phyloP scores from a whole-genome alignment of 768 basidiomycete genomes.

The Podaxis sp. region DNA sequence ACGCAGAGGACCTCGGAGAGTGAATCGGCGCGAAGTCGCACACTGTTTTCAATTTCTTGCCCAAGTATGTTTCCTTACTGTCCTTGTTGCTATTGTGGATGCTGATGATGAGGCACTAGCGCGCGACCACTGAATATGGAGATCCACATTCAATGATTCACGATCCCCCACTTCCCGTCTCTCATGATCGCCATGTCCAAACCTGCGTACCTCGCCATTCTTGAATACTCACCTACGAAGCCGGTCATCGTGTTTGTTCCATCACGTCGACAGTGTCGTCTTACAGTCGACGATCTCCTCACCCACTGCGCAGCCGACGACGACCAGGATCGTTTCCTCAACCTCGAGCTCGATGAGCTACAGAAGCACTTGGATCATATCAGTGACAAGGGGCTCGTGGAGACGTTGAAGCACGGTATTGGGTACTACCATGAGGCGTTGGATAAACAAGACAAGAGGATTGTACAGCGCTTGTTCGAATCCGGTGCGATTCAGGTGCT shows the following conservation, averaged over 20 bases:
- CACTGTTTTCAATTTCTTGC: no score
- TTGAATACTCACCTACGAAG: slow-evolving; percentile 81
- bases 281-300: slow-evolving; percentile 90
- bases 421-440: slow-evolving; percentile 96
- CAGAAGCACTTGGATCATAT: slow-evolving; percentile 88
- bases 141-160: no score
- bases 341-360: slow-evolving; percentile 80
- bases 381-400: slow-evolving; percentile 69
- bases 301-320: slow-evolving; percentile 88
- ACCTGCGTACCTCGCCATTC: slow-evolving; percentile 90
- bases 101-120: no score
- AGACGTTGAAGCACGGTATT: slow-evolving; percentile 86
- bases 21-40: no score
- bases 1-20: no score
- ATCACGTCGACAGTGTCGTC: slow-evolving; percentile 88
- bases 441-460: slow-evolving; percentile 87
- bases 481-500: slow-evolving; percentile 90
- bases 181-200: slow-evolving; percentile 92
- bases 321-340: slow-evolving; percentile 82
- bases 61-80: no score
- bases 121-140: no score
- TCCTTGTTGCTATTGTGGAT: no score
- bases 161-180: no score
- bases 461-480: slow-evolving; percentile 90
- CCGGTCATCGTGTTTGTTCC: slow-evolving; percentile 94